Evolutionary conservation across 495 filamentous ascomycete genomes (phyloP).

Genomic region (Apodospora peruviana): DNA sequence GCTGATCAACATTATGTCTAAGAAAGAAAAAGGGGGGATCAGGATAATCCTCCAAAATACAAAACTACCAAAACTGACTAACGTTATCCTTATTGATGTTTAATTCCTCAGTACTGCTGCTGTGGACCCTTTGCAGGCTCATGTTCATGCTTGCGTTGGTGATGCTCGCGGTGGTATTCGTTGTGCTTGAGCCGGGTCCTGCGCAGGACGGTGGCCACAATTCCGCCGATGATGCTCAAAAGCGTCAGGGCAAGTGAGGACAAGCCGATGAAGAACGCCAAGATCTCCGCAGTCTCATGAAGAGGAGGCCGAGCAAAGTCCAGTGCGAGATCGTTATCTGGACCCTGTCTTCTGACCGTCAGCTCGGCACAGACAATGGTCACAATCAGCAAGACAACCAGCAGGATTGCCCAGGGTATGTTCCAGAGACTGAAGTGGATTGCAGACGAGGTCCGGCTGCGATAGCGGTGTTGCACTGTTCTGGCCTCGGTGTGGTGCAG

Average conservation of each 20-base stretch:
- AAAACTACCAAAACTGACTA: too few relatives aligned
- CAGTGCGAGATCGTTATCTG: conserved; percentile 16
- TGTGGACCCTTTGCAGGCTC: not conserved
- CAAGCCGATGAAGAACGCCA: conserved; percentile 22
- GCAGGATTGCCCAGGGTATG: conserved; percentile 22
- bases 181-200: not conserved
- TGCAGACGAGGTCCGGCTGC: conserved; percentile 7
- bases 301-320: conserved; percentile 23
- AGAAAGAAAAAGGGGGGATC: too few relatives aligned
- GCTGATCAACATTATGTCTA: too few relatives aligned
- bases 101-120: too few relatives aligned
- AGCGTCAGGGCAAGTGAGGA: conserved; percentile 19
- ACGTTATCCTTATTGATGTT: too few relatives aligned
- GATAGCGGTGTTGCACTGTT: conserved; percentile 17
- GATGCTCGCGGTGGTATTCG: not conserved
- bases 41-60: too few relatives aligned
- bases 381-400: conserved; percentile 17
- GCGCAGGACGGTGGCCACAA: conserved; percentile 3
- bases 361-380: conserved; percentile 19
- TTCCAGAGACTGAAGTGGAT: conserved; percentile 21
- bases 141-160: not conserved
- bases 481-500: conserved; percentile 17
- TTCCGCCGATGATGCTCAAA: conserved; percentile 17
- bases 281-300: conserved; percentile 24
- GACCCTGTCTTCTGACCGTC: conserved; percentile 18